A percentile compares a stretch with the other conserved stretches of the same genome.
These are phyloP conservation scores for Clarireedia paspali DNA, from an alignment of 2,329 filamentous ascomycete species.

Conservation along the genomic window DNA sequence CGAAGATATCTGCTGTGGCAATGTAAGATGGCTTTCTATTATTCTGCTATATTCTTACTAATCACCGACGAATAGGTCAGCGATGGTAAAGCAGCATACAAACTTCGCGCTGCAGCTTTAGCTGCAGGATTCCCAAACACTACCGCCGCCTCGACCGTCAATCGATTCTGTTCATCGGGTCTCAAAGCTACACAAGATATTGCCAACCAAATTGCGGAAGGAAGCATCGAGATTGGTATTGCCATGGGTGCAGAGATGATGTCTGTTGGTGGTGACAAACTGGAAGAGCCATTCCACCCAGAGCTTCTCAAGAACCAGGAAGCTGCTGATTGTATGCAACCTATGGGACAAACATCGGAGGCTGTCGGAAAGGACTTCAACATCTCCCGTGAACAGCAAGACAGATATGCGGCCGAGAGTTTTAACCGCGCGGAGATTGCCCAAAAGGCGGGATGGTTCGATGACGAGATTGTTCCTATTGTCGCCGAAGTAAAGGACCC, in stretches of 20 bases:
- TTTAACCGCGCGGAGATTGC: conserved; percentile 82
- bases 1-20: conserved; percentile 88
- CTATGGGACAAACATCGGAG: conserved; percentile 97
- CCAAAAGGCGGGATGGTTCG: conserved; percentile 85
- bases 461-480: conserved; percentile 91
- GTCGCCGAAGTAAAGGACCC: conserved; percentile 73
- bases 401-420: conserved; percentile 78
- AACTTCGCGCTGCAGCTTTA: conserved; percentile 78
- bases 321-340: conserved; percentile 77
- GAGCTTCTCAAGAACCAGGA: conserved; percentile 70
- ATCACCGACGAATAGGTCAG: conserved; percentile 50
- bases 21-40: conserved; percentile 48
- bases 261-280: conserved; percentile 63
- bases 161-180: conserved; percentile 96
- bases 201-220: conserved; percentile 73
- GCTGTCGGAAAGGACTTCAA: conserved; percentile 90
- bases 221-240: conserved; percentile 79
- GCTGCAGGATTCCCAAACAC: conserved; percentile 94
- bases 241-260: conserved; percentile 87
- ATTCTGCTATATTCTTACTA: background rate
- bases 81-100: conserved; percentile 82
- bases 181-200: conserved; percentile 95
- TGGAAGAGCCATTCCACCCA: conserved; percentile 68
- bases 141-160: conserved; percentile 69
- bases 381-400: conserved; percentile 72